Conservation (phyloP, 2,329 filamentous ascomycete genomes). For the Pochonia chlamydosporia region DNA sequence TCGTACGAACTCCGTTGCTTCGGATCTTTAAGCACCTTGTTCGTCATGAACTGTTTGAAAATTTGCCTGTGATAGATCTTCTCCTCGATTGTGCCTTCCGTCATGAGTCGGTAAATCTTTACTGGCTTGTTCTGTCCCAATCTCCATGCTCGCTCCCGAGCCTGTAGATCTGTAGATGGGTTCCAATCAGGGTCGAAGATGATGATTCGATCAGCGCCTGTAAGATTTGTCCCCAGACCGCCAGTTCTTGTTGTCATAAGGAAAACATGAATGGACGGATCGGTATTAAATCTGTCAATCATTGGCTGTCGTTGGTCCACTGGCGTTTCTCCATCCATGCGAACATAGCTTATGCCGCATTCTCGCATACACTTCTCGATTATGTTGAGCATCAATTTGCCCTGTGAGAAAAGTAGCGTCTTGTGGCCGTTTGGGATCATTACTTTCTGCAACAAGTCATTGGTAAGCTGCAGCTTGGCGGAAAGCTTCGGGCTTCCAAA, state of each 20-base stretch:
- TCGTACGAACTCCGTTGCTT: constrained; percentile 91
- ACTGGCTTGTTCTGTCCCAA: constrained; percentile 93
- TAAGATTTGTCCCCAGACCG: constrained; percentile 88
- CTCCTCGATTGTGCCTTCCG: constrained; percentile 94
- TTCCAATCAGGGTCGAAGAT: constrained; percentile 99
- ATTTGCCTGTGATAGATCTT: constrained; percentile 99
- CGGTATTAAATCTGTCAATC: constrained; percentile 88
- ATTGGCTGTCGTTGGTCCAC: constrained; percentile 84
- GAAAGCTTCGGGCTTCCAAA: constrained; percentile 78
- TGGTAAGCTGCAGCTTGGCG: constrained; percentile 93
- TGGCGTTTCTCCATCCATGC: constrained; percentile 90
- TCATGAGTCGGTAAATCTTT: constrained; percentile 96
- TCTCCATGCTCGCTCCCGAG: constrained; percentile 91
- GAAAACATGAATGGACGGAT: constrained; percentile 76
- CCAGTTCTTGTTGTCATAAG: constrained; percentile 93
- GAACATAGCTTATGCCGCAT: constrained; percentile 66
- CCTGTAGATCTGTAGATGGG: constrained; percentile 91
- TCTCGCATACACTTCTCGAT: constrained; percentile 75
- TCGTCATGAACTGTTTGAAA: constrained; percentile 96
- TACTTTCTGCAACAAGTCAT: constrained; percentile 69
- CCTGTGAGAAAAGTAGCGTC: constrained; percentile 86
- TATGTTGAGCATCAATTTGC: constrained; percentile 92
- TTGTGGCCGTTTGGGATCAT: constrained; percentile 93
- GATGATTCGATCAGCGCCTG: constrained; percentile 90
- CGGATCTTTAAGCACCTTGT: constrained; percentile 91